These are phyloP conservation scores for Xylaria nigripes DNA, from an alignment of 495 filamentous ascomycete species.

Conservation along the genomic window DNA sequence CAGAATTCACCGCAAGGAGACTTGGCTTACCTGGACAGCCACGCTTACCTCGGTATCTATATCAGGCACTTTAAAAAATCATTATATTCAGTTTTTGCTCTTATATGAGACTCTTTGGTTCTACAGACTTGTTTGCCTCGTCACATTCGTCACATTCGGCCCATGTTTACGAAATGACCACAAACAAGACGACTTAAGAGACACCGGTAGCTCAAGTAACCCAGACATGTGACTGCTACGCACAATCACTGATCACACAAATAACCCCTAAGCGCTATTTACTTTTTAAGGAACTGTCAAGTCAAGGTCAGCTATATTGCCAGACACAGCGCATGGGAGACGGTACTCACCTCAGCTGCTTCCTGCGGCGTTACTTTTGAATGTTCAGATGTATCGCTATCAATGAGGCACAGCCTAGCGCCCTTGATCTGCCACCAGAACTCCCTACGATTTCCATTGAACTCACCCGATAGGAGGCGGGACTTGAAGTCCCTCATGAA, in stretches of 20 bases:
- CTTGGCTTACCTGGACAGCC: too few relatives aligned
- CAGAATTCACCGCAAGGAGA: too few relatives aligned
- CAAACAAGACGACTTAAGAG: too few relatives aligned
- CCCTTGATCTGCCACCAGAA: constrained; percentile 71
- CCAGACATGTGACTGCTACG: background rate
- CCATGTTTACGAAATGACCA: too few relatives aligned
- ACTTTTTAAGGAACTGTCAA: constrained; percentile 21
- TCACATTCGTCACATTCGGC: too few relatives aligned
- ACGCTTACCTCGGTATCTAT: too few relatives aligned
- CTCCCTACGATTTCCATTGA: constrained; percentile 75
- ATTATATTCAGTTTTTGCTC: too few relatives aligned
- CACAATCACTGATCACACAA: background rate
- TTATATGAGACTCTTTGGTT: too few relatives aligned
- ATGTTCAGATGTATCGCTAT: constrained; percentile 47
- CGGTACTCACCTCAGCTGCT: constrained; percentile 48
- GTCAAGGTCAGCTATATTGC: constrained; percentile 7
- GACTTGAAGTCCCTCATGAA: constrained; percentile 64
- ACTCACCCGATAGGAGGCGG: constrained; percentile 57
- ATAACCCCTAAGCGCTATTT: constrained; percentile 5
- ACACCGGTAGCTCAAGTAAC: too few relatives aligned
- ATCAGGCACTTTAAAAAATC: too few relatives aligned
- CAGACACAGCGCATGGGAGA: background rate
- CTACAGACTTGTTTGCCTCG: too few relatives aligned
- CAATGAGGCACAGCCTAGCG: constrained; percentile 65
- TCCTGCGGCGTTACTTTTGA: constrained; percentile 61